These are phyloP conservation scores for Styphnolobium japonicum DNA, from an alignment of 306 rosid species.

Conservation along the genomic window DNA sequence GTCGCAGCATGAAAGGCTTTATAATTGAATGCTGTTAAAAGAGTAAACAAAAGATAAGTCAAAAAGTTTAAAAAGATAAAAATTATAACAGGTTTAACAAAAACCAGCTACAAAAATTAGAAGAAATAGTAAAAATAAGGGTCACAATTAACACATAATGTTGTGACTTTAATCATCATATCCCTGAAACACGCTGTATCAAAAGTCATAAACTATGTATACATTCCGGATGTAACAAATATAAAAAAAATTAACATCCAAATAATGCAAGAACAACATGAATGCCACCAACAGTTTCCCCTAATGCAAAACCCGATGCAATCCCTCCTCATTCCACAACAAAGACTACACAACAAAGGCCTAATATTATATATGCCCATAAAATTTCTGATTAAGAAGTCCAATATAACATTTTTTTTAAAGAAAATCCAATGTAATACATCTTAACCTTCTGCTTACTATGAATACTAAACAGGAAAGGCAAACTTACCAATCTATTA, in stretches of 20 bases:
- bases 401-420: not conserved
- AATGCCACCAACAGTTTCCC: not conserved
- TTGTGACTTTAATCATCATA: not conserved
- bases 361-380: not conserved
- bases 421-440: not conserved
- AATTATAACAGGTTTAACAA: not conserved
- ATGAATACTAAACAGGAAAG: slow-evolving; percentile 11
- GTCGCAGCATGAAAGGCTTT: slow-evolving; percentile 85
- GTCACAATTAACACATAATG: not conserved
- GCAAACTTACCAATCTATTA: slow-evolving; percentile 79
- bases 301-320: not conserved
- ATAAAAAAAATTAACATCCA: not conserved
- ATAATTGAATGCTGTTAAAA: slow-evolving; percentile 69
- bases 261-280: not conserved
- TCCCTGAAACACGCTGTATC: not conserved
- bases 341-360: not conserved
- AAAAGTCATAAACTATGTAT: not conserved
- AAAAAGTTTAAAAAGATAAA: not conserved
- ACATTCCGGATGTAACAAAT: not conserved
- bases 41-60: slow-evolving; percentile 27
- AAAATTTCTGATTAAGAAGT: not conserved
- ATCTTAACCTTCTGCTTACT: not conserved
- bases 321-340: not conserved
- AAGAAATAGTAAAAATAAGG: not conserved
- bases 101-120: not conserved